phyloP scores from a whole-genome alignment of 1,284 basidiomycete species.

The Exobasidium cylindrosporum region DNA sequence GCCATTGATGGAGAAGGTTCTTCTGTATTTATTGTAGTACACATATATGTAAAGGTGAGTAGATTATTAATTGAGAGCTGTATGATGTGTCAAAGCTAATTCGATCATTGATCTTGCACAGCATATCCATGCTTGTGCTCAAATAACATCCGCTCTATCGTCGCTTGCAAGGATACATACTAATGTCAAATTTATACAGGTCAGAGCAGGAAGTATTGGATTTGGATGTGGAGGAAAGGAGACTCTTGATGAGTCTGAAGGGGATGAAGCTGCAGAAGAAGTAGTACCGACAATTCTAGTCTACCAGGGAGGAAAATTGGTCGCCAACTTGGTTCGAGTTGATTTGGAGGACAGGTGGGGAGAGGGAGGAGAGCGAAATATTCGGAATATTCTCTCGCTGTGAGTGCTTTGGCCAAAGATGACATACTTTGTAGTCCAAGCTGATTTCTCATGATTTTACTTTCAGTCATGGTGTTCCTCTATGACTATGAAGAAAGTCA shows the following conservation, averaged over 20 bases:
- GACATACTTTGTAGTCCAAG: too few relatives aligned
- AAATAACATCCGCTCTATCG: constrained; percentile 29
- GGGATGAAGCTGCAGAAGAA: constrained; percentile 28
- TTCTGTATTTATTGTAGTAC: constrained; percentile 34
- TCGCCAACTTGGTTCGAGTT: constrained; percentile 41
- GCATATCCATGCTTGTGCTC: constrained; percentile 32
- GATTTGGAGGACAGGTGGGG: constrained; percentile 39
- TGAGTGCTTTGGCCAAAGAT: too few relatives aligned
- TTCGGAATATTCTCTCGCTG: constrained; percentile 26
- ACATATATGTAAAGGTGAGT: constrained; percentile 44
- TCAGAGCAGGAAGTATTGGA: constrained; percentile 38
- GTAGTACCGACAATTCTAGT: constrained; percentile 43
- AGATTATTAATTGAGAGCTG: not conserved
- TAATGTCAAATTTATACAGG: constrained; percentile 41
- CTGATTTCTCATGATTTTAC: too few relatives aligned
- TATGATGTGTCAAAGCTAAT: not conserved
- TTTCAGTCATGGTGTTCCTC: too few relatives aligned
- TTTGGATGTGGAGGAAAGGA: constrained; percentile 22
- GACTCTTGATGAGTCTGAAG: constrained; percentile 23
- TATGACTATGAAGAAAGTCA: too few relatives aligned
- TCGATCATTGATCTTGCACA: too few relatives aligned
- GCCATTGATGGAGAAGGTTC: constrained; percentile 37
- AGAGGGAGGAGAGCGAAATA: constrained; percentile 26
- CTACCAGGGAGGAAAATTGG: constrained; percentile 34
- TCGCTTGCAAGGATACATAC: constrained; percentile 37